Evolutionary conservation across 768 basidiomycete species (phyloP).

Genomic region (Lactarius indigo): DNA sequence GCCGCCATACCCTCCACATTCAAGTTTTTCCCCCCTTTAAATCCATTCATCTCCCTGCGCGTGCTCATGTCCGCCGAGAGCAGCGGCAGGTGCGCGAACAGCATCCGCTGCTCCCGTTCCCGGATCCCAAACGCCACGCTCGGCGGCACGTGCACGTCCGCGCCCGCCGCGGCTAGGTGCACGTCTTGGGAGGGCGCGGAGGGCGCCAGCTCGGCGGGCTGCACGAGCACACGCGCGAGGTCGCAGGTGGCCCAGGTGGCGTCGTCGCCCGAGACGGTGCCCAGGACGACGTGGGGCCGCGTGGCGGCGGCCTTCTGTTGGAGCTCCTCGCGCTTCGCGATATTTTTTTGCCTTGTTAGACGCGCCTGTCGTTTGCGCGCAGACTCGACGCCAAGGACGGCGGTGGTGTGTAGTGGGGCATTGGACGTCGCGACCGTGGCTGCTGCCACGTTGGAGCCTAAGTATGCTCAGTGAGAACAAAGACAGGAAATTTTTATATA

Average conservation of each 20-base stretch:
- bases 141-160: constrained; percentile 45
- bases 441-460: constrained; percentile 40
- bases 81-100: constrained; percentile 66
- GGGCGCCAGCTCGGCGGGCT: constrained; percentile 20
- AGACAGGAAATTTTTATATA: background rate
- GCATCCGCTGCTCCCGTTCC: constrained; percentile 49
- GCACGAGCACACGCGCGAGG: constrained; percentile 54
- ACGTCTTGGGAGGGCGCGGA: background rate
- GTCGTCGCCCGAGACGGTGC: constrained; percentile 61
- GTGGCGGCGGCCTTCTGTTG: constrained; percentile 36
- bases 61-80: constrained; percentile 38
- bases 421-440: constrained; percentile 36
- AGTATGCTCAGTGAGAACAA: background rate
- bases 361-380: constrained; percentile 36
- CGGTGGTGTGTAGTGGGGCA: constrained; percentile 47
- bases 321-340: constrained; percentile 44
- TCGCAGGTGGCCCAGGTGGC: constrained; percentile 64
- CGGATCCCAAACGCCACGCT: constrained; percentile 66
- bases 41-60: constrained; percentile 5
- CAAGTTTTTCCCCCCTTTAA: too few relatives aligned
- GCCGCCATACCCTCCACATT: background rate
- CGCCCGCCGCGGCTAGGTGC: constrained; percentile 31
- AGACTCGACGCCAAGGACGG: constrained; percentile 33
- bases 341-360: constrained; percentile 41
- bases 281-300: constrained; percentile 69